These are phyloP conservation scores for Podila minutissima DNA, from an alignment of 192 early-diverging fungal species.

Conservation along the genomic window DNA sequence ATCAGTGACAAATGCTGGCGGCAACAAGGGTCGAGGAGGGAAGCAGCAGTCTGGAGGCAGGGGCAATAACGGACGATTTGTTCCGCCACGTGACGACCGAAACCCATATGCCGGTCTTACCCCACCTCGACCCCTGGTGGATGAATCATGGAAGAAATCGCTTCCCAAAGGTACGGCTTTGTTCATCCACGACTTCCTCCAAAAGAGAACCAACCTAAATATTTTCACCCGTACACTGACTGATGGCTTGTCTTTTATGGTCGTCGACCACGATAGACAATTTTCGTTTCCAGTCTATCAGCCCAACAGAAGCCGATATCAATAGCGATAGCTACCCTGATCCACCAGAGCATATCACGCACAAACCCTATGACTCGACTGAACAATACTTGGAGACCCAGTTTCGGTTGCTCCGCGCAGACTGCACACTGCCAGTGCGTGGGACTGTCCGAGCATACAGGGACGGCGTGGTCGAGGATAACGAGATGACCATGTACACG, in stretches of 20 bases:
- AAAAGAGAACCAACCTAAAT: neutral
- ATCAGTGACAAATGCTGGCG: too few relatives aligned
- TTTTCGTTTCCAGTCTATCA: constrained; percentile 31
- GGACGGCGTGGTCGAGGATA: constrained; percentile 19
- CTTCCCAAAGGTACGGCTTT: constrained; percentile 12
- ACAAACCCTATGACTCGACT: constrained; percentile 51
- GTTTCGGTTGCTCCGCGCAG: constrained; percentile 61
- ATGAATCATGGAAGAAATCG: constrained; percentile 24
- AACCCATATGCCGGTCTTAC: constrained; percentile 8
- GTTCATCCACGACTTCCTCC: neutral
- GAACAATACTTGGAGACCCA: constrained; percentile 65
- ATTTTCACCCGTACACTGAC: neutral
- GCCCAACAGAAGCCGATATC: constrained; percentile 22
- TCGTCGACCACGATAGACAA: constrained; percentile 10
- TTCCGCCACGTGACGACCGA: neutral
- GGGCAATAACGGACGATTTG: neutral
- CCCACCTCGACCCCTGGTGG: constrained; percentile 16
- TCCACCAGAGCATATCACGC: constrained; percentile 56
- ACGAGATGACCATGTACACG: constrained; percentile 32
- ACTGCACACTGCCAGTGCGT: constrained; percentile 60
- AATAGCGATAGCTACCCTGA: constrained; percentile 41
- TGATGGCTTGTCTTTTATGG: neutral
- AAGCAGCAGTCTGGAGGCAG: neutral
- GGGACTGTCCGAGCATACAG: constrained; percentile 52
- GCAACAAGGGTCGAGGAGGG: neutral